Percentiles rank a stretch among this genome's conserved stretches.
Conservation (phyloP, 805 yeast genomes). For the Cyberlindnera amylophila region DNA sequence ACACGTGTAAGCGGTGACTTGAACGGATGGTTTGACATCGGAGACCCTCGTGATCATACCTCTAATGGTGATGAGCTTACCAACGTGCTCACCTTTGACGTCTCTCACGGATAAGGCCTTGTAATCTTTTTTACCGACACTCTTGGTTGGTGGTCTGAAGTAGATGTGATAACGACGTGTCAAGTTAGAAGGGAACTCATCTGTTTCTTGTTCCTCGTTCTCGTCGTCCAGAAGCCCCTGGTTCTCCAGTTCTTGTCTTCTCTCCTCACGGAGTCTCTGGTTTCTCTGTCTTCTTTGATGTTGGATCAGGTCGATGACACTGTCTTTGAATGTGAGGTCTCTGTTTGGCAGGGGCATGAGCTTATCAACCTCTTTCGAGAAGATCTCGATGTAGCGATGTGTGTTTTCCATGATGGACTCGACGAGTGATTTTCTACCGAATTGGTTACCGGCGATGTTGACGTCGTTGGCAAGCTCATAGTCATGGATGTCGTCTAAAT, state of each 20-base stretch:
- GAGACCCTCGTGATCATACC: conserved; percentile 95
- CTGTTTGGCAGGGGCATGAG: conserved; percentile 84
- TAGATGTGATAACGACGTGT: conserved; percentile 85
- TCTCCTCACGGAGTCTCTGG: conserved; percentile 64
- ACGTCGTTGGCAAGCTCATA: conserved; percentile 52
- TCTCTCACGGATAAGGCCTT: conserved; percentile 86
- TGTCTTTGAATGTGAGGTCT: conserved; percentile 76
- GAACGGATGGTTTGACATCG: conserved; percentile 90
- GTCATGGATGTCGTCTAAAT: conserved; percentile 76
- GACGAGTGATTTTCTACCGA: conserved; percentile 39
- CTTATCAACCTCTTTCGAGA: conserved; percentile 71
- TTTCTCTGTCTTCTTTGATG: conserved; percentile 88
- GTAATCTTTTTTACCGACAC: conserved; percentile 23
- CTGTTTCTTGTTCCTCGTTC: conserved; percentile 28
- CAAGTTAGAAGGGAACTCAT: conserved; percentile 75
- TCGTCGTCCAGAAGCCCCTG: conserved; percentile 31
- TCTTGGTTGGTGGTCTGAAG: conserved; percentile 69
- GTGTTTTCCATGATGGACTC: conserved; percentile 69
- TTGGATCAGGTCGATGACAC: conserved; percentile 87
- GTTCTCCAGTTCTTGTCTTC: conserved; percentile 54
- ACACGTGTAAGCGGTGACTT: conserved; percentile 93
- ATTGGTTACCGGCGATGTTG: conserved; percentile 21
- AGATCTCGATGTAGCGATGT: conserved; percentile 71
- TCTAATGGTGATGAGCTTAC: conserved; percentile 82
- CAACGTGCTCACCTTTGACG: conserved; percentile 77